A percentile compares a stretch with the other conserved stretches of the same genome.
Evolutionary conservation across 345 rosid genomes (phyloP).

Genomic region (Erodium maritimum): DNA sequence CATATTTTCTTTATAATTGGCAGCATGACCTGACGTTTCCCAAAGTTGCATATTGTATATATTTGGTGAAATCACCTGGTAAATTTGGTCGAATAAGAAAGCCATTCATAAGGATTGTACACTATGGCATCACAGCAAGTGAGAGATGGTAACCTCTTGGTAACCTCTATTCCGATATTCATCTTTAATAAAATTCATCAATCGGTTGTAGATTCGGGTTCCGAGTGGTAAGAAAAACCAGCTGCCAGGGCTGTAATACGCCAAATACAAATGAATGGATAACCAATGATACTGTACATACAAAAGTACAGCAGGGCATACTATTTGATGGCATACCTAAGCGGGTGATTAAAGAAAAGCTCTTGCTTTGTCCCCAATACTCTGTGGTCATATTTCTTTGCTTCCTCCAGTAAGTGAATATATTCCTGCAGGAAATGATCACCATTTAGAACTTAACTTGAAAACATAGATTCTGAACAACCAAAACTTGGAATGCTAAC

Average conservation of each 20-base stretch:
- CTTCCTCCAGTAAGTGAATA: slow-evolving; percentile 60
- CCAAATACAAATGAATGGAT: slow-evolving; percentile 11
- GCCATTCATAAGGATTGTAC: not conserved
- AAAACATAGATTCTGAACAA: not conserved
- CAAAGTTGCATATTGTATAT: slow-evolving; percentile 92
- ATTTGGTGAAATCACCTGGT: slow-evolving; percentile 87
- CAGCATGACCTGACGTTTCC: slow-evolving; percentile 96
- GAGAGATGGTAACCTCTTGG: slow-evolving; percentile 52
- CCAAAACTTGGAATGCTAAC: not conserved
- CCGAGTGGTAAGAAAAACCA: slow-evolving; percentile 96
- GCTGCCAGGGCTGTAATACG: slow-evolving; percentile 83
- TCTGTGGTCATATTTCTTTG: slow-evolving; percentile 90
- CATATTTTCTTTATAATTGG: slow-evolving; percentile 94
- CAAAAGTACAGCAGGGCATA: slow-evolving; percentile 3
- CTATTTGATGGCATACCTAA: slow-evolving; percentile 37
- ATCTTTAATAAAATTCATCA: slow-evolving; percentile 59
- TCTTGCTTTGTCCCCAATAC: slow-evolving; percentile 82
- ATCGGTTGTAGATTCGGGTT: slow-evolving; percentile 73
- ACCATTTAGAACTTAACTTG: not conserved
- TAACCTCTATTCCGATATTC: slow-evolving; percentile 83
- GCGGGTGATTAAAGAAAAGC: slow-evolving; percentile 76
- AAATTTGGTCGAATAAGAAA: slow-evolving; percentile 12
- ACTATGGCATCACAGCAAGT: slow-evolving; percentile 4
- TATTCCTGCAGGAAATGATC: slow-evolving; percentile 48
- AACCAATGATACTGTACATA: slow-evolving; percentile 5